Base-by-base conservation (phyloP, 164 flowering plant species). In the Sextonia rubra region DNA sequence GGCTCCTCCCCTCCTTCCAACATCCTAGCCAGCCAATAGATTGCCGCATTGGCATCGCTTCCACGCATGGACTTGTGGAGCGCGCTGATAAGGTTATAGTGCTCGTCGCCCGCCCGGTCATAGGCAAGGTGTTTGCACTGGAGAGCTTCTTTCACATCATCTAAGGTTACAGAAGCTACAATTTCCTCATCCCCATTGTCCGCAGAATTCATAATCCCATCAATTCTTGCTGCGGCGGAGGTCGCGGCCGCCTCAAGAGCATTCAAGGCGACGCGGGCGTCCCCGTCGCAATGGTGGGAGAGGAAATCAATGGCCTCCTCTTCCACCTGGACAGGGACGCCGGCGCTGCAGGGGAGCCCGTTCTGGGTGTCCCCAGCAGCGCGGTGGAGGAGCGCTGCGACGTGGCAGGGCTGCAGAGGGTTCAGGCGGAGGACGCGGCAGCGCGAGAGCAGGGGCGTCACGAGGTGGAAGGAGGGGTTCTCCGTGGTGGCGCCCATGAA, bases 11-110 rank as follows among this genome's bases (percentile, higher is more conserved):
- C 98, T 52, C 96, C 98, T 79, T 90, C 90, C 29, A 93, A 68
- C 98, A 91, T 90, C 79, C 98, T 87, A 0, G 86, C 97, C 64
- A 93, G 72, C 97, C 97, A 93, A 77, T 93, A 93, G 26, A 93
- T 87, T 2, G 97, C 70, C 2, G 97, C 98, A 80, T 90, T 76
- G 0, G 90, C 87, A 73, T 93, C 97, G 62, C 88, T 84, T 23
- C 97, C 98, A 25, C 98, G 81, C 96, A 93, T 91, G 0, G 97
- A 91, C 82, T 93, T 93, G 75, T 87, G 90, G 20, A 93, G 85
- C 0, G 96, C 98, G 64, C 96, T 91, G 29, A 91, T 91, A 7
- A 90, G 78, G 70, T 93, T 90, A 70, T 91, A 93, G 69, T 93
- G 98, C 71, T 93, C 89, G 27, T 93, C 98, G 29, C 98, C 97